Percentiles rank a stretch among this genome's conserved stretches.
Conservation (phyloP, 2,329 filamentous ascomycete species). For the Aspergillus fijiensis region DNA sequence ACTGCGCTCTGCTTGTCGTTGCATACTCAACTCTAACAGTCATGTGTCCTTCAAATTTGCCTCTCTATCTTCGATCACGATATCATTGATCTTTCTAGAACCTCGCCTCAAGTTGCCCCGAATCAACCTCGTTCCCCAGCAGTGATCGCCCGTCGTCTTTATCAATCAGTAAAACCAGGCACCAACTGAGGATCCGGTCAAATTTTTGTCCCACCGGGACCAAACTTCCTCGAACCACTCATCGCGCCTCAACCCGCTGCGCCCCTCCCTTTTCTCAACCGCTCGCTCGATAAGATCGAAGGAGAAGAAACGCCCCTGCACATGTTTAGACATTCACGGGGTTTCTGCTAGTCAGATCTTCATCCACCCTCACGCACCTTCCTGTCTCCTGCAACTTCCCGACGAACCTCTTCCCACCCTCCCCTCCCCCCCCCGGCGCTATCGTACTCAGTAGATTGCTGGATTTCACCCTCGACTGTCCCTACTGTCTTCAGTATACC, state of each 20-base stretch:
- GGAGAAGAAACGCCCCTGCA: constrained; percentile 3
- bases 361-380: background rate
- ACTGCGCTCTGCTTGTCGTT: background rate
- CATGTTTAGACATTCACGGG: background rate
- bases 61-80: background rate
- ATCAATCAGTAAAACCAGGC: background rate
- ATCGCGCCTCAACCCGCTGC: constrained; percentile 1
- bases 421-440: no score
- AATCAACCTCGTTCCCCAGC: background rate
- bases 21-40: background rate
- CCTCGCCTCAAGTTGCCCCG: background rate
- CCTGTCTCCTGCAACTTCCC: background rate
- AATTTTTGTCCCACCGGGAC: constrained; percentile 8
- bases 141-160: background rate
- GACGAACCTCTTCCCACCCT: background rate
- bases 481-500: background rate
- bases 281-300: constrained; percentile 18
- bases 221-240: constrained; percentile 1
- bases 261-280: constrained; percentile 18
- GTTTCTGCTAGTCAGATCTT: background rate
- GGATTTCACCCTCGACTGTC: background rate
- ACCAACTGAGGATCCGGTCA: background rate
- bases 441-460: background rate
- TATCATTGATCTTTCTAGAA: background rate
- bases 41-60: background rate